Evolutionary conservation across 2,329 filamentous ascomycete species (phyloP).

Genomic region (Arthrobotrys sinensis): DNA sequence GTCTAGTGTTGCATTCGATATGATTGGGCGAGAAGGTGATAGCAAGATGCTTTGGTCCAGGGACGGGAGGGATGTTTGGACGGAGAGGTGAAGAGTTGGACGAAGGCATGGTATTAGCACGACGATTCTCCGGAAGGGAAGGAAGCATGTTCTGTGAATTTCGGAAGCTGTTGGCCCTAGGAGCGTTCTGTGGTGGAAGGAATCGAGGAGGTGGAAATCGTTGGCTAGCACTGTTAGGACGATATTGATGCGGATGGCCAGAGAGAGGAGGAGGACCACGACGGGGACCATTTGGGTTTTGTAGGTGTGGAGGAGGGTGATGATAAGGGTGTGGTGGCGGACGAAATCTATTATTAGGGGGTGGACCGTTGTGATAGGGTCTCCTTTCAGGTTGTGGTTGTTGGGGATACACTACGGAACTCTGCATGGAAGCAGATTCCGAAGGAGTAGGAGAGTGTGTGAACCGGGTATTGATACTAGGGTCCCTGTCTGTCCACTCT

Average conservation of each 20-base stretch:
- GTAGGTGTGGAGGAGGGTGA: conserved; percentile 44
- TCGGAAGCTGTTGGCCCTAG: conserved; percentile 42
- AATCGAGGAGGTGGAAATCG: conserved; percentile 47
- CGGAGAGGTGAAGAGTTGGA: conserved; percentile 21
- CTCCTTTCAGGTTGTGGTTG: conserved; percentile 58
- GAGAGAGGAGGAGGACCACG: conserved; percentile 37
- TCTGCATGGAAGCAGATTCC: conserved; percentile 61
- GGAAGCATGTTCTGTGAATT: conserved; percentile 45
- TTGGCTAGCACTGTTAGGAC: conserved; percentile 49
- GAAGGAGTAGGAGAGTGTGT: conserved; percentile 60
- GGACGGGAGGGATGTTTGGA: conserved; percentile 56
- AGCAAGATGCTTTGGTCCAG: conserved; percentile 52
- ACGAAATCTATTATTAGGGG: conserved; percentile 50
- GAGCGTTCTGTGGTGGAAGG: conserved; percentile 18
- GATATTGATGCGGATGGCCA: conserved; percentile 32
- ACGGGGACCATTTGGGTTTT: conserved; percentile 46
- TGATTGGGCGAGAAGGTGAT: conserved; percentile 48
- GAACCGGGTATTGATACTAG: conserved; percentile 59
- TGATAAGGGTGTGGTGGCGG: conserved; percentile 38
- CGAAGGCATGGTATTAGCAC: conserved; percentile 39
- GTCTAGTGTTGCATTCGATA: conserved; percentile 53
- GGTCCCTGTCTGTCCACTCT: conserved; percentile 60
- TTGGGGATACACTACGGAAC: conserved; percentile 61
- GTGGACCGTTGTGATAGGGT: conserved; percentile 33
- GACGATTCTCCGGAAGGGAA: conserved; percentile 53